Evolutionary conservation across 73 alveolate species (phyloP), one percentile per base, ranked within the genome.

Genomic region (Blepharisma japonicum): DNA sequence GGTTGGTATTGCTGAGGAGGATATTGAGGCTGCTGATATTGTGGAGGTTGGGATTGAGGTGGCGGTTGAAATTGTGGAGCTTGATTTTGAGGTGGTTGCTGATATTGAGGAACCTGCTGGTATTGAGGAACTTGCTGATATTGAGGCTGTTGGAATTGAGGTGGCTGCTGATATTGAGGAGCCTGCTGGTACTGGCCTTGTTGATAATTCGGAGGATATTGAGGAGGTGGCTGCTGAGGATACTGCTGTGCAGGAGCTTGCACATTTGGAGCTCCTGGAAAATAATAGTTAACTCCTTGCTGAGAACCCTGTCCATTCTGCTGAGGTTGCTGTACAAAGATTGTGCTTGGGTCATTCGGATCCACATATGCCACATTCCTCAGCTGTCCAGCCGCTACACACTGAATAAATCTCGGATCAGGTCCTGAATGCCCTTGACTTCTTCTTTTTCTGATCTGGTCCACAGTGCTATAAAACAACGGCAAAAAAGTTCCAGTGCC

Each of bases 261-360:
- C 14, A 2, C 47, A 25, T 14, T 14, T 14, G 74, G 74, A 61
- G 74, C 47, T 25, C 14, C 49, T 2, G 74, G 74, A 25, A 61
- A 61, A 25, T 61, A 61, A 61, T 61, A 61, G 4, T 61, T 61
- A 14, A 61, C 42, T 3, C 42, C 74, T 2, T 70, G 11, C 55
- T 45, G 21, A 18, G 70, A n/a, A 14, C n/a, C 27, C 0, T 0
- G 80, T 9, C 14, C 25, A 14, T 0, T 2, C 14, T 47, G 18
- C 6, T 23, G 9, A 25, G 99, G 99, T 46, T 97, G 93, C 48
- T 86, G 78, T 9, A 95, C 92, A 81, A 92, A 97, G 20, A 97
- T 91, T 9, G 94, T 94, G 32, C 98, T 89, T 5, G 99, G 99
- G 82, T 97, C 99, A 87, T 87, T 94, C 7, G 99, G 99, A 83